Percentiles rank a stretch among this genome's conserved stretches.
Evolutionary conservation across 208 protist species (phyloP).

Genomic region (Dictyostelium gargantuum): DNA sequence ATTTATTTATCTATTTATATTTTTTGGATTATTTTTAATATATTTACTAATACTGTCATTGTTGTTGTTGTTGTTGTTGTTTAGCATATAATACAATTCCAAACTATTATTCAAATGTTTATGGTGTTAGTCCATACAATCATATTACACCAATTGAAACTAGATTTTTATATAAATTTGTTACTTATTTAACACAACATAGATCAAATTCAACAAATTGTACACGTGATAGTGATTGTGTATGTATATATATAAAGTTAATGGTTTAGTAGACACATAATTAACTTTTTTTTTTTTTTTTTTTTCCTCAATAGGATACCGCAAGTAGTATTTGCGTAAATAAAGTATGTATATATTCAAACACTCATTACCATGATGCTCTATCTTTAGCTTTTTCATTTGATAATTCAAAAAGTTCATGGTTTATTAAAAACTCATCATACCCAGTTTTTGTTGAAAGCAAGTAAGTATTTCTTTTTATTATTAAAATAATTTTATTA

Average conservation of each 20-base stretch:
- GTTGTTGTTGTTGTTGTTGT: background rate
- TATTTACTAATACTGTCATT: background rate
- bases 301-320: background rate
- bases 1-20: too few species aligned
- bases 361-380: constrained; percentile 40
- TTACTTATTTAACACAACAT: background rate
- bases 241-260: background rate
- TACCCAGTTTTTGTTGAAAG: constrained; percentile 27
- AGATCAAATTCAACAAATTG: background rate
- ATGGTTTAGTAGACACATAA: too few species aligned
- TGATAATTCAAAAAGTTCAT: background rate
- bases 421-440: background rate
- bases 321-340: background rate
- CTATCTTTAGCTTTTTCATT: constrained; percentile 33
- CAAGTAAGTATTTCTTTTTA: background rate
- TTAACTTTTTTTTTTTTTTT: background rate
- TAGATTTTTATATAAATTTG: background rate
- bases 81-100: background rate
- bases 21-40: background rate
- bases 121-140: background rate
- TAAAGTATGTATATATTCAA: background rate
- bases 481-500: background rate
- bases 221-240: background rate
- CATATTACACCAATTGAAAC: background rate
- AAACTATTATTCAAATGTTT: constrained; percentile 17